Percentiles rank a stretch among this genome's conserved stretches.
Conservation (phyloP, 306 rosid genomes). For the Fragaria nilgerrensis region DNA sequence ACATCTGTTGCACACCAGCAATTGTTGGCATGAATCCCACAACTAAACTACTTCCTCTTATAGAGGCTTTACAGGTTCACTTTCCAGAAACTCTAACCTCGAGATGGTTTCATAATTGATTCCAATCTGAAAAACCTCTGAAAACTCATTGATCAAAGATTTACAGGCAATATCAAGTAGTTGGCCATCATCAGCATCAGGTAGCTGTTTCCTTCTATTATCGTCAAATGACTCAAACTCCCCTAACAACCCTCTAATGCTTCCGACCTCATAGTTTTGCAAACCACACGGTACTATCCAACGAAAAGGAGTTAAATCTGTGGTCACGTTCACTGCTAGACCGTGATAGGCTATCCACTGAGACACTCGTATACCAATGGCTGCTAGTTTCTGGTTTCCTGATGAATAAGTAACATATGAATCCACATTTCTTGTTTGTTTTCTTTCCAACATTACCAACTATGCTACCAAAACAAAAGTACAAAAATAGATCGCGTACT, state of each 20-base stretch:
- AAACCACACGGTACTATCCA: slow-evolving; percentile 79
- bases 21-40: not conserved
- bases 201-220: slow-evolving; percentile 16
- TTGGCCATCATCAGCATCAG: slow-evolving; percentile 28
- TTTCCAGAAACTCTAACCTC: slow-evolving; percentile 21
- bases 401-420: slow-evolving; percentile 1
- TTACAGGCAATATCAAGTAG: slow-evolving; percentile 46
- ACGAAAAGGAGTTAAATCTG: slow-evolving; percentile 57
- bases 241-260: slow-evolving; percentile 47
- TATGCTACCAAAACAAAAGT: too few relatives aligned
- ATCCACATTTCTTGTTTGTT: not conserved
- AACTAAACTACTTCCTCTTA: not conserved
- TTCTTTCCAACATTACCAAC: not conserved
- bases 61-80: not conserved
- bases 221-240: slow-evolving; percentile 22
- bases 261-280: slow-evolving; percentile 57
- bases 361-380: slow-evolving; percentile 57
- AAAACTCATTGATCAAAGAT: slow-evolving; percentile 58
- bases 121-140: slow-evolving; percentile 53
- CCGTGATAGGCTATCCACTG: slow-evolving; percentile 76
- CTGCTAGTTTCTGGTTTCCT: slow-evolving; percentile 84
- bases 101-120: slow-evolving; percentile 36
- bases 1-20: not conserved
- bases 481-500: too few relatives aligned
- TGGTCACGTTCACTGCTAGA: slow-evolving; percentile 63